Conservation (phyloP, 2,329 filamentous ascomycete genomes). For the Ophiosphaerella herpotricha region DNA sequence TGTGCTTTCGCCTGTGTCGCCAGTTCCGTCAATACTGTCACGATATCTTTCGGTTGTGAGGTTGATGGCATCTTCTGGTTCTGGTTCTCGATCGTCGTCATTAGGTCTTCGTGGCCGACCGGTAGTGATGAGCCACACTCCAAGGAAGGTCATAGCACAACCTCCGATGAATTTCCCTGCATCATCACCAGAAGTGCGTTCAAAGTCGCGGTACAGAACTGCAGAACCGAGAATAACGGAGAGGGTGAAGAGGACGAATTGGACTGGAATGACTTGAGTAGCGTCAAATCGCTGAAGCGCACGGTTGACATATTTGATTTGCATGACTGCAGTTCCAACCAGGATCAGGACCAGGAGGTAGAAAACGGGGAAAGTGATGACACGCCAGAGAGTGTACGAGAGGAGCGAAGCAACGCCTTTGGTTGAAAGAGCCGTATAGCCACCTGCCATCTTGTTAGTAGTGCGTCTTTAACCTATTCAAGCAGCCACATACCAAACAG, state of each 20-base stretch:
- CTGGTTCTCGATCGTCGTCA: conserved; percentile 53
- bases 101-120: conserved; percentile 57
- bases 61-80: conserved; percentile 50
- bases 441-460: conserved; percentile 57
- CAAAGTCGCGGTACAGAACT: conserved; percentile 91
- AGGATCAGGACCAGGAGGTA: conserved; percentile 83
- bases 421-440: conserved; percentile 94
- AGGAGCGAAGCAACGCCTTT: conserved; percentile 96
- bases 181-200: conserved; percentile 74
- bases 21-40: conserved; percentile 29
- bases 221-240: conserved; percentile 95
- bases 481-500: conserved; percentile 72
- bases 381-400: conserved; percentile 85
- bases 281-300: conserved; percentile 92
- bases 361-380: conserved; percentile 88
- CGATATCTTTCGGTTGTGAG: conserved; percentile 47
- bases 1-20: conserved; percentile 11
- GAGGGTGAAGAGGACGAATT: conserved; percentile 95
- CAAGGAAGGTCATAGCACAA: conserved; percentile 89
- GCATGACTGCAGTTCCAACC: conserved; percentile 85
- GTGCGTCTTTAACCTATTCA: background rate
- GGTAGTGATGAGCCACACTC: conserved; percentile 96
- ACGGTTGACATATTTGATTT: conserved; percentile 94
- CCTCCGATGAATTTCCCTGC: conserved; percentile 86
- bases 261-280: conserved; percentile 95